Evolutionary conservation across 2,329 filamentous ascomycete species (phyloP).

Genomic region (Golovinomyces cichoracearum): DNA sequence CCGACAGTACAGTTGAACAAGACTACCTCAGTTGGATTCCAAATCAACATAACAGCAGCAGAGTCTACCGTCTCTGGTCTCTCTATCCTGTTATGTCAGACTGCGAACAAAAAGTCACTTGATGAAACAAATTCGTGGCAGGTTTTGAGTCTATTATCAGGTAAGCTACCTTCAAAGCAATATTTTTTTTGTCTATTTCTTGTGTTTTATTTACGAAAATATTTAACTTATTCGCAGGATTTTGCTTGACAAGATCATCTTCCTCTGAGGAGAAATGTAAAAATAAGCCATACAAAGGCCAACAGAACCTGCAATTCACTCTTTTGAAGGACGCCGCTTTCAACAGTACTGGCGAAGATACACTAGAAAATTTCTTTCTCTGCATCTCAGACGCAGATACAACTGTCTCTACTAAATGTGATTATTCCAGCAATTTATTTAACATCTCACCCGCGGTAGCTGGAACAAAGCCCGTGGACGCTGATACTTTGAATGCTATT

Average conservation of each 20-base stretch:
- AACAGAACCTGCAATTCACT: neutral
- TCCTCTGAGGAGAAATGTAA: slow-evolving; percentile 1
- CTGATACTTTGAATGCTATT: neutral
- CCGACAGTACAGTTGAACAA: neutral
- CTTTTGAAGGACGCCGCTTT: neutral
- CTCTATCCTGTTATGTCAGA: neutral
- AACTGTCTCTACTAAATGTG: neutral
- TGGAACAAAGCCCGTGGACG: neutral
- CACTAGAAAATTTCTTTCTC: slow-evolving; percentile 1
- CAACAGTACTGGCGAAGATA: neutral
- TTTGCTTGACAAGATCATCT: neutral
- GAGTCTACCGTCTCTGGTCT: neutral
- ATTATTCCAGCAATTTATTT: slow-evolving; percentile 1
- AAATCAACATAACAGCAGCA: neutral
- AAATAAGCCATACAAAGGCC: slow-evolving; percentile 1
- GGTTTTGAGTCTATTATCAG: neutral
- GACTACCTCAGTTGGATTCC: neutral
- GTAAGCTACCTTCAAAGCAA: neutral
- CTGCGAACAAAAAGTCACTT: neutral
- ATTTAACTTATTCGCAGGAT: neutral
- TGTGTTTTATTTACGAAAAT: no score
- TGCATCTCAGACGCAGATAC: neutral
- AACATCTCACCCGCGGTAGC: neutral
- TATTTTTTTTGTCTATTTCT: no score
- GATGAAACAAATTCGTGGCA: slow-evolving; percentile 1